Conservation (phyloP, 768 basidiomycete genomes). For the Pleurotus citrinopileatus region DNA sequence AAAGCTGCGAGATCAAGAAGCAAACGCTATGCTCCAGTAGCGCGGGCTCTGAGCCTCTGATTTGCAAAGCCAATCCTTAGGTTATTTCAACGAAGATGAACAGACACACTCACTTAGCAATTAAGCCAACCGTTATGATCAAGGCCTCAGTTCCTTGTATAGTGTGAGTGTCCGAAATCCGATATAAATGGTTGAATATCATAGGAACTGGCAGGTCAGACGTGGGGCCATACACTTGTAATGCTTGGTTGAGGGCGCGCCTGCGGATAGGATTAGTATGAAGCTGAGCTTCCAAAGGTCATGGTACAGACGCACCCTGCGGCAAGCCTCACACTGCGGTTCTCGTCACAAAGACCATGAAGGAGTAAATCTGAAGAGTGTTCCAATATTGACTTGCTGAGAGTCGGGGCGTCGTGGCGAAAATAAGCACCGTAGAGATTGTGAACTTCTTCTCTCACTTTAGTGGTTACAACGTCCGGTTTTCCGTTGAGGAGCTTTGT, state of each 20-base stretch:
- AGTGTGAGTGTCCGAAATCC: constrained; percentile 43
- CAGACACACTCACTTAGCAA: constrained; percentile 40
- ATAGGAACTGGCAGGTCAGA: not conserved
- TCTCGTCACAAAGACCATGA: constrained; percentile 47
- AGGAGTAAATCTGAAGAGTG: constrained; percentile 36
- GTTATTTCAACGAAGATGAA: not conserved
- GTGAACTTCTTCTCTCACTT: constrained; percentile 44
- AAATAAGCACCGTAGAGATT: constrained; percentile 37
- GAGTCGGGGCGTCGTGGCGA: constrained; percentile 35
- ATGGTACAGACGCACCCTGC: constrained; percentile 56
- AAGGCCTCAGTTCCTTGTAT: constrained; percentile 59
- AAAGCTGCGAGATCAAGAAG: constrained; percentile 65
- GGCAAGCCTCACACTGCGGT: constrained; percentile 58
- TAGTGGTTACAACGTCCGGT: constrained; percentile 39
- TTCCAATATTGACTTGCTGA: constrained; percentile 28
- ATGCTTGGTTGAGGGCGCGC: constrained; percentile 44
- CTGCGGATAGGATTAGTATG: constrained; percentile 24
- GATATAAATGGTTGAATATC: constrained; percentile 45
- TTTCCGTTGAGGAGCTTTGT: constrained; percentile 44
- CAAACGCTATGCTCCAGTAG: constrained; percentile 58
- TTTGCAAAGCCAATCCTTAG: constrained; percentile 11
- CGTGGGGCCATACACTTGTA: constrained; percentile 38
- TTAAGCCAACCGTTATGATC: constrained; percentile 55
- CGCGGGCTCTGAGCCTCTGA: constrained; percentile 45
- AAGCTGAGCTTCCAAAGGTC: not conserved